Percentiles rank a stretch among this genome's conserved stretches.
Evolutionary conservation across 805 yeast genomes (phyloP).

Genomic region (Suhomyces xylopsoci): DNA sequence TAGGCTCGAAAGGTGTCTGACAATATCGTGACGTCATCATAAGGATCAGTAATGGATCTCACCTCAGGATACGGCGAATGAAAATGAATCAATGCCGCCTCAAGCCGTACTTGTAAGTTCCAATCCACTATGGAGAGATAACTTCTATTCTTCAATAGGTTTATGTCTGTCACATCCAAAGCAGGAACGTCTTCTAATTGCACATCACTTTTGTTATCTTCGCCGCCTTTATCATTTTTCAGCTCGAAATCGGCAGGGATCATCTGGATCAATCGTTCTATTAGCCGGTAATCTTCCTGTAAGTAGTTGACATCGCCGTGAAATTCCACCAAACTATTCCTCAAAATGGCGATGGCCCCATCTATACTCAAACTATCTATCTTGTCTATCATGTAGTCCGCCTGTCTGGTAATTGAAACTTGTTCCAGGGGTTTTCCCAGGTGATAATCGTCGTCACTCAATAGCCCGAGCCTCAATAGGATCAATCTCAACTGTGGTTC

Average conservation of each 20-base stretch:
- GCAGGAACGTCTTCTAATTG: background rate
- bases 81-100: slow-evolving; percentile 41
- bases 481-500: slow-evolving; percentile 4
- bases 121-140: slow-evolving; percentile 19
- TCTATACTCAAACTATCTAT: slow-evolving; percentile 20
- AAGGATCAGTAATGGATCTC: slow-evolving; percentile 59
- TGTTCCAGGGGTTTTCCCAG: background rate
- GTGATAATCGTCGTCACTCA: slow-evolving; percentile 10
- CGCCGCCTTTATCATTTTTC: background rate
- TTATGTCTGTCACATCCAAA: background rate
- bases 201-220: background rate
- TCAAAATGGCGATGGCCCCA: slow-evolving; percentile 29
- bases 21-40: slow-evolving; percentile 49
- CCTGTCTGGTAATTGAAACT: slow-evolving; percentile 4
- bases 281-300: slow-evolving; percentile 30
- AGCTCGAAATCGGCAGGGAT: slow-evolving; percentile 15
- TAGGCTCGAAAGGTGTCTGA: slow-evolving; percentile 57
- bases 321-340: slow-evolving; percentile 36
- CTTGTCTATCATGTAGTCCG: slow-evolving; percentile 27
- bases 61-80: slow-evolving; percentile 66
- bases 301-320: slow-evolving; percentile 34
- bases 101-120: slow-evolving; percentile 34
- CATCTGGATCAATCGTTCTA: slow-evolving; percentile 23
- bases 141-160: slow-evolving; percentile 7
- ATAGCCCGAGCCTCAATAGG: slow-evolving; percentile 9